These are phyloP conservation scores for Heliamphora pulchella DNA, from an alignment of 179 eudicot species.

Conservation along the genomic window DNA sequence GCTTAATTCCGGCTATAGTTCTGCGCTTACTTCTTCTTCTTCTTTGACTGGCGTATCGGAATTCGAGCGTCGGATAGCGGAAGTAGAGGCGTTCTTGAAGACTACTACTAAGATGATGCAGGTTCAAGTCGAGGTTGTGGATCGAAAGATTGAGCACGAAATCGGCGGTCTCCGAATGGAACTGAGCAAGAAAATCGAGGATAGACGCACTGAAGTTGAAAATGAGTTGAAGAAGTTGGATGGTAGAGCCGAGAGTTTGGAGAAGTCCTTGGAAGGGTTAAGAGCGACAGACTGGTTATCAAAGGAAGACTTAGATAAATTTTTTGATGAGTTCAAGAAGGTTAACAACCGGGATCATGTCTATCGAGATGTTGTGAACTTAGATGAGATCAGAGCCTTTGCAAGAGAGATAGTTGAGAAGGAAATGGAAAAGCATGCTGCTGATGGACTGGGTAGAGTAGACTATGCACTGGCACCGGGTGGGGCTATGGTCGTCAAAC, in stretches of 20 bases:
- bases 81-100: constrained; percentile 48
- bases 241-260: constrained; percentile 36
- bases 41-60: constrained; percentile 22
- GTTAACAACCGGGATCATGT: constrained; percentile 15
- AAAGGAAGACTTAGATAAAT: constrained; percentile 43
- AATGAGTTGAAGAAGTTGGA: constrained; percentile 34
- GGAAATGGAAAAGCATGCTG: constrained; percentile 75
- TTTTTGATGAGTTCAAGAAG: constrained; percentile 48
- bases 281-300: constrained; percentile 34
- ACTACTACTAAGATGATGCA: constrained; percentile 58
- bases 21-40: constrained; percentile 2
- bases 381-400: constrained; percentile 56
- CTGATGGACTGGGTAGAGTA: constrained; percentile 82
- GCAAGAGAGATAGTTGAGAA: constrained; percentile 64
- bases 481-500: constrained; percentile 54
- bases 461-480: constrained; percentile 69
- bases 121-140: constrained; percentile 62
- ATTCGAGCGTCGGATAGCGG: constrained; percentile 54
- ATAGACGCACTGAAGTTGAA: constrained; percentile 27
- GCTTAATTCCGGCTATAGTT: constrained; percentile 12
- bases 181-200: constrained; percentile 40
- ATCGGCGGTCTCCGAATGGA: constrained; percentile 40
- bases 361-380: constrained; percentile 24
- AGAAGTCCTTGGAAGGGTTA: constrained; percentile 36
- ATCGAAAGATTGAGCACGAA: constrained; percentile 47